Conservation (phyloP, 1,284 basidiomycete genomes). For the Tilletia caries region DNA sequence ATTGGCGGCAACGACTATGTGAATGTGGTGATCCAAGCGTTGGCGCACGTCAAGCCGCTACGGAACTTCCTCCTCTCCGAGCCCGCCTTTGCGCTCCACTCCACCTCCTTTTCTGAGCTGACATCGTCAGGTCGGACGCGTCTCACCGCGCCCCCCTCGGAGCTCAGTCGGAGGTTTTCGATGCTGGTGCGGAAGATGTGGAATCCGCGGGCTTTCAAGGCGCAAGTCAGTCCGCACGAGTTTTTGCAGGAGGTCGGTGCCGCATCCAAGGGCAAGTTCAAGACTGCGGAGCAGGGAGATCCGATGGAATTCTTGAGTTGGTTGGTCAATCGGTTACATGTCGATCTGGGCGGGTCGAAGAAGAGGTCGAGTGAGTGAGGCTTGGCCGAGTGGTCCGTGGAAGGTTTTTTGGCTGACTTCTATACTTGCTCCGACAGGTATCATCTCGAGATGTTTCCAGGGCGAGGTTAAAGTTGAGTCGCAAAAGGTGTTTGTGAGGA, state of each 20-base stretch:
- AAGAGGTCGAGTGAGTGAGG: constrained; percentile 27
- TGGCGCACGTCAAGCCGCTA: constrained; percentile 84
- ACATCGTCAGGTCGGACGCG: background rate
- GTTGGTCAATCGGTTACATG: constrained; percentile 88
- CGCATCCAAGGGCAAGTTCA: constrained; percentile 81
- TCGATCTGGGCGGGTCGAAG: constrained; percentile 73
- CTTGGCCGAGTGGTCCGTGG: background rate
- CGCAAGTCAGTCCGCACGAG: constrained; percentile 96
- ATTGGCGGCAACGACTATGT: constrained; percentile 95
- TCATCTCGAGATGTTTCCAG: constrained; percentile 90
- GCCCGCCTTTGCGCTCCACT: background rate
- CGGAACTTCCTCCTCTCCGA: constrained; percentile 65
- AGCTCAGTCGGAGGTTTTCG: constrained; percentile 75
- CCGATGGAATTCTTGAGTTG: constrained; percentile 94
- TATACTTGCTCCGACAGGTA: constrained; percentile 56
- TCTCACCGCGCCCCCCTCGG: constrained; percentile 55
- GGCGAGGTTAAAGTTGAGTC: constrained; percentile 88
- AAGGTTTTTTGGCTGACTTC: no score
- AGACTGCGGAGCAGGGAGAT: constrained; percentile 87
- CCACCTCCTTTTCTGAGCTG: background rate
- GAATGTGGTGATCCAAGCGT: constrained; percentile 91
- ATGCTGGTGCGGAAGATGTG: constrained; percentile 84
- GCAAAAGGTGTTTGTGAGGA: constrained; percentile 72
- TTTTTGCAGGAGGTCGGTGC: constrained; percentile 93
- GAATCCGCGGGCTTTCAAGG: constrained; percentile 75